Evolutionary conservation across 1,284 basidiomycete species (phyloP), one percentile per base, ranked within the genome.

Genomic region (Xerocomus nothofagi): DNA sequence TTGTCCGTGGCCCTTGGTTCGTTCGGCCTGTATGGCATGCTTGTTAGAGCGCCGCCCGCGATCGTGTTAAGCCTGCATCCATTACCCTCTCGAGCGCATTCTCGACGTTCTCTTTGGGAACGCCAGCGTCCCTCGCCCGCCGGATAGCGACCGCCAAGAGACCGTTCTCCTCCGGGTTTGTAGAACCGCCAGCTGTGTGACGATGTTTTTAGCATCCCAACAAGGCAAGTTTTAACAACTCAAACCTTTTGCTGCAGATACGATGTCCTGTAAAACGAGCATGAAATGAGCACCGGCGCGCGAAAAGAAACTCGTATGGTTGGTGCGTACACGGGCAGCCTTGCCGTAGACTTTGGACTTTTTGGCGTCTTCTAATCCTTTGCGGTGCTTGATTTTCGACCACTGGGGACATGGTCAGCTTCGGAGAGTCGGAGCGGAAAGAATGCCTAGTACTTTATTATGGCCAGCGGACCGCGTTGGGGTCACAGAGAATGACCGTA

Each of bases 331-430:
- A 54, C 77, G 75, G 51, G 74, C 79, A 6, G 82, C 76, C 57
- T 76, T 81, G 34, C 78, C 75, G 48, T 82, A 88, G 11, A 84
- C 51, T 29, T 73, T 71, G 39, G 84, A 80, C 63, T 82, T 85
- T 61, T 82, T 79, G 3, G 75, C 73, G 63, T 93, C 91, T 46
- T 79, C 84, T 3, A 76, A 74, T 11, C 87, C 90, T 61, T 93
- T 93, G 60, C 78, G 80, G 53, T 89, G 81, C 65, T 90, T 86
- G 66, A 93, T 93, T 75, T 93, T 93, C 3, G 89, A 90, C 91
- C 91, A 93, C 84, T 89, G 50, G 15, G 49, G 17, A 41, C 23
- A 29, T 5, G 18, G 47, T 61, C 49, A 57, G 44, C 34, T 20
- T 27, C 15, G 21, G 32, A 26, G 44, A 20, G 23, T 32, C 20